Base-by-base conservation (phyloP, 805 yeast species). In the Ogataea glucozyma region DNA sequence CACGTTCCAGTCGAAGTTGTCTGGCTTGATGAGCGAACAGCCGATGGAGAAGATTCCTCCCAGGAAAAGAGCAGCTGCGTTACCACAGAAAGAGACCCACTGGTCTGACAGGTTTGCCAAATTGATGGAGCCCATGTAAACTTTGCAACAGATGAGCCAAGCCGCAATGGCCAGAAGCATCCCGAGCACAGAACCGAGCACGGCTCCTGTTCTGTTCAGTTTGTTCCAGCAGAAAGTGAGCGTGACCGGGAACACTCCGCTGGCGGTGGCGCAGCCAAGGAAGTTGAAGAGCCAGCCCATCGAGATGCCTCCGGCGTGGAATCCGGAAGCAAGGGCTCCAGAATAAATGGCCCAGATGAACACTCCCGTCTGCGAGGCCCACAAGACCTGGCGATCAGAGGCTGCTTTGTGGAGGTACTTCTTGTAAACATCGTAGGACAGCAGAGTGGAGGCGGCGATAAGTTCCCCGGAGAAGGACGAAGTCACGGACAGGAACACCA, bases 391-490 rank as follows among this genome's bases (percentile, higher is more conserved):
- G 53, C 69, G 70, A 38, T 75, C 75, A 10, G 66, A 52, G 10
- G 78, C 78, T 26, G 61, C 58, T 18, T 76, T 77, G 51, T 71
- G 64, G 35, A 73, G 52, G 52, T 73, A 72, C 27, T 71, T 65
- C 56, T 76, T 62, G 65, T 65, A 73, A 39, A 73, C 64, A 57
- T 73, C 78, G 49, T 71, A 71, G 21, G 76, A 68, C 49, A 66
- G 64, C 36, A 73, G 61, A 9, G 76, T 65, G 3, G 75, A 70
- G 4, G 72, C 76, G 3, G 78, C 75, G 55, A 73, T 68, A 43
- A 72, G 62, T 56, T 73, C 77, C 19, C 76, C 72, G 19, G 75
- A 70, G 72, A 73, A 70, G 43, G 77, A 75, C 16, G 76, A 70
- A 1, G 78, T 73, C 13, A 67, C 74, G 18, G 77, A 75, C 70